These are phyloP conservation scores for Macaranga tanarius DNA, from an alignment of 441 rosid species.

Conservation along the genomic window DNA sequence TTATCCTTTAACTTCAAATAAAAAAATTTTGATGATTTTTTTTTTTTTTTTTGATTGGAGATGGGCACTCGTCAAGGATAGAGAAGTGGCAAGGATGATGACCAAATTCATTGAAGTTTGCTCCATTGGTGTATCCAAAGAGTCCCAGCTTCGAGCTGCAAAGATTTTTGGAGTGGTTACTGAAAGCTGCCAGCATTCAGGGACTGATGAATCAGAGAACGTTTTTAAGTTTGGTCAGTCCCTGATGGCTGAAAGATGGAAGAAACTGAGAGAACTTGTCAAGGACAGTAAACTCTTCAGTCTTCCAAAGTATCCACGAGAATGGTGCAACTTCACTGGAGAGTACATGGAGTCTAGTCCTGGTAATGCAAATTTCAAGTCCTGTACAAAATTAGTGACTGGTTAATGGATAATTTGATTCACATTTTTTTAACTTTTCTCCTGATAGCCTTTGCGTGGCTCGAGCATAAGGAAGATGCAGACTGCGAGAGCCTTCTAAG, in stretches of 20 bases:
- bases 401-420: background rate
- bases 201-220: slow-evolving; percentile 31
- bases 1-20: background rate
- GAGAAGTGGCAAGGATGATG: slow-evolving; percentile 67
- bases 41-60: slow-evolving; percentile 29
- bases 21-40: background rate
- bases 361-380: slow-evolving; percentile 30
- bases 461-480: slow-evolving; percentile 52
- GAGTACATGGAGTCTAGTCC: slow-evolving; percentile 46
- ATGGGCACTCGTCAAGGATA: slow-evolving; percentile 81
- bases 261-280: slow-evolving; percentile 47
- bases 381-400: background rate
- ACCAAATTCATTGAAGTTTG: slow-evolving; percentile 46
- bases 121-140: slow-evolving; percentile 78
- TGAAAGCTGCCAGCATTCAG: slow-evolving; percentile 33
- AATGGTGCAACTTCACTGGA: slow-evolving; percentile 52
- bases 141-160: slow-evolving; percentile 77
- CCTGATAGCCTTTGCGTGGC: slow-evolving; percentile 73
- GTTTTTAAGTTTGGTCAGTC: slow-evolving; percentile 53
- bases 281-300: slow-evolving; percentile 39
- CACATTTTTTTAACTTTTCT: background rate
- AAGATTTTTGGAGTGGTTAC: slow-evolving; percentile 53
- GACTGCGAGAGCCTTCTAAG: slow-evolving; percentile 47
- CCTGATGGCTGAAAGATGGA: slow-evolving; percentile 67
- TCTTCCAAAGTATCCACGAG: slow-evolving; percentile 51